Evolutionary conservation across 179 eudicot genomes (phyloP), one percentile per base, ranked within the genome.

Genomic region (Silene coronaria): DNA sequence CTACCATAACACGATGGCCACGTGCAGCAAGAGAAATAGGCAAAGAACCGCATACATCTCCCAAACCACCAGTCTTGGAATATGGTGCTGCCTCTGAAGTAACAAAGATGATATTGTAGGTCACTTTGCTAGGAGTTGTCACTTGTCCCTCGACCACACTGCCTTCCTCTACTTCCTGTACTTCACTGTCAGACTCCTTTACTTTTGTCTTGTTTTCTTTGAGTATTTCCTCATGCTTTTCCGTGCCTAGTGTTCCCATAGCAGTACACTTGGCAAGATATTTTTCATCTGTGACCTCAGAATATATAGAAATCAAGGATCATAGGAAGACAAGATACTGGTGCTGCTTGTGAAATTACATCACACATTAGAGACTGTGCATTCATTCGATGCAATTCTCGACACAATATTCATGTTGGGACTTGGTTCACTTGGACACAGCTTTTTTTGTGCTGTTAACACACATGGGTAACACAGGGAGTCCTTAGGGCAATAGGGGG

Each of bases 1-100:
- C 87, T 53, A 96, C 99, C 98, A 96, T 96, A 13, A 93, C 98
- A 76, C 98, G 97, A 72, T 96, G 99, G n/a, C 99, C 99, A 58
- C 96, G 91, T 17, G 82, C 88, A 74, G 99, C 99, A 21, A 96
- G 80, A 68, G 97, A 86, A 75, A 91, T 81, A 36, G 99, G 99
- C 78, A 96, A 87, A 72, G 99, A 96, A 66, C 99, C 99, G 89
- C 97, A 93, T 73, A 96, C 99, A 84, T 96, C 99, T 72, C 97
- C 99, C 73, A 96, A 75, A 64, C 99, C 99, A 66, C 99, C 99
- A 4, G 98, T 96, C 84, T 96, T 96, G 14, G 98, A 96, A 85
- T 96, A 96, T 28, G 99, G 99, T 30, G 97, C 93, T 53, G 89
- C 98, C 75, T 96, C 99, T 51, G 99, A 78, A 66, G 96, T 87